Evolutionary conservation across 176 grass and related monocot species (phyloP).

Genomic region (Aegilops speltoides): DNA sequence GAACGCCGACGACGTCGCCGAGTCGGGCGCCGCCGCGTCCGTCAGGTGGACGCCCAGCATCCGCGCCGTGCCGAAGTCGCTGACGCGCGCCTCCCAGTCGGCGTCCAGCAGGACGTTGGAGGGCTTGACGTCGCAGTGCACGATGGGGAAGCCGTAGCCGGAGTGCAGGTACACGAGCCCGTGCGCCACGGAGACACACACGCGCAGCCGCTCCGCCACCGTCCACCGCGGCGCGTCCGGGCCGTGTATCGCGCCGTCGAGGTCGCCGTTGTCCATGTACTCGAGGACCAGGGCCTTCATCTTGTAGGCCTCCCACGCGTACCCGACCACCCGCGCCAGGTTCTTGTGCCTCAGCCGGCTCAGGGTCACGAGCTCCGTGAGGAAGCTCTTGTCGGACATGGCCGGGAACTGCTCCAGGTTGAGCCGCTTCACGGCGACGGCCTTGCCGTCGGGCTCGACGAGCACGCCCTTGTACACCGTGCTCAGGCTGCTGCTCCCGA

Average conservation of each 20-base stretch:
- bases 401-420: slow-evolving; percentile 88
- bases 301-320: slow-evolving; percentile 67
- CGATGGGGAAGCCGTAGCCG: slow-evolving; percentile 70
- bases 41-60: slow-evolving; percentile 67
- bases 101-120: slow-evolving; percentile 77
- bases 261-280: slow-evolving; percentile 90
- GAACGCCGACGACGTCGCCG: slow-evolving; percentile 68
- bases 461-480: slow-evolving; percentile 74
- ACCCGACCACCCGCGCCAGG: slow-evolving; percentile 76
- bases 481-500: slow-evolving; percentile 79
- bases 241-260: slow-evolving; percentile 57
- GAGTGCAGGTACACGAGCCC: slow-evolving; percentile 82
- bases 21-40: slow-evolving; percentile 31
- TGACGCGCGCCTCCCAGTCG: slow-evolving; percentile 71
- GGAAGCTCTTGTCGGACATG: slow-evolving; percentile 79
- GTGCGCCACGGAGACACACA: slow-evolving; percentile 70
- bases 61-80: slow-evolving; percentile 78
- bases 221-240: slow-evolving; percentile 36
- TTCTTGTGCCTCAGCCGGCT: slow-evolving; percentile 79
- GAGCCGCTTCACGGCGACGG: slow-evolving; percentile 70
- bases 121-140: slow-evolving; percentile 95
- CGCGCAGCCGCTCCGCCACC: slow-evolving; percentile 49
- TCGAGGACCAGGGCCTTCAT: slow-evolving; percentile 85
- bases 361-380: slow-evolving; percentile 59
- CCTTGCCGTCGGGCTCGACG: slow-evolving; percentile 33